Base-by-base conservation (phyloP, 163 green algal species). In the Scenedesmus sp. region DNA sequence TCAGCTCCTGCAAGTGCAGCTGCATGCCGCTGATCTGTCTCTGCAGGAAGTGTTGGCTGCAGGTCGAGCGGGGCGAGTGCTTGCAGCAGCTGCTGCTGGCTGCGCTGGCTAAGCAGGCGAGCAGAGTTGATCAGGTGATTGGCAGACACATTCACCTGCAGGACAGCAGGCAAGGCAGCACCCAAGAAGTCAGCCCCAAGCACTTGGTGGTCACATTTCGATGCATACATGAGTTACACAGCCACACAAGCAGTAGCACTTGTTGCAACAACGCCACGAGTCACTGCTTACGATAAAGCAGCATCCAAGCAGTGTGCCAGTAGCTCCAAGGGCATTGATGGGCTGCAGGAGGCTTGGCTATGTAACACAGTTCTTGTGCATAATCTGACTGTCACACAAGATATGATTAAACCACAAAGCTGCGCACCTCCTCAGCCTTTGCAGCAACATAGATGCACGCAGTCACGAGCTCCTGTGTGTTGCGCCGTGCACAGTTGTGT, bases 381-480 rank as follows among this genome's bases (percentile, higher is more conserved):
- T 64, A 1, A 64, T 64, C 7, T 64, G 59, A n/a, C n/a, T n/a
- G n/a, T n/a, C n/a, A n/a, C n/a, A n/a, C n/a, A n/a, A n/a, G n/a
- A n/a, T n/a, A n/a, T n/a, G n/a, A n/a, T n/a, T n/a, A n/a, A n/a
- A n/a, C n/a, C n/a, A n/a, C n/a, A n/a, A n/a, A n/a, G 18, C 66
- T 76, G 16, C 84, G 52, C 54, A 92, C 88, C 88, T 92, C 88
- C 56, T 92, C 88, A 89, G 76, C 88, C 66, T 92, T 92, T 20
- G 88, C 88, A 60, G 88, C 88, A 34, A 92, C 57, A 70, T 84
- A 92, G 88, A 92, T 88, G 82, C 88, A 92, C 13, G 81, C 88
- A 77, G 64, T 66, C 23, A 92, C 81, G 16, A 92, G 60, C 52
- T 92, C 88, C 88, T 92, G 86, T 64, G 57, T 10, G 82, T 59